Evolutionary conservation across 768 basidiomycete species (phyloP).

Genomic region (Lactarius vividus): DNA sequence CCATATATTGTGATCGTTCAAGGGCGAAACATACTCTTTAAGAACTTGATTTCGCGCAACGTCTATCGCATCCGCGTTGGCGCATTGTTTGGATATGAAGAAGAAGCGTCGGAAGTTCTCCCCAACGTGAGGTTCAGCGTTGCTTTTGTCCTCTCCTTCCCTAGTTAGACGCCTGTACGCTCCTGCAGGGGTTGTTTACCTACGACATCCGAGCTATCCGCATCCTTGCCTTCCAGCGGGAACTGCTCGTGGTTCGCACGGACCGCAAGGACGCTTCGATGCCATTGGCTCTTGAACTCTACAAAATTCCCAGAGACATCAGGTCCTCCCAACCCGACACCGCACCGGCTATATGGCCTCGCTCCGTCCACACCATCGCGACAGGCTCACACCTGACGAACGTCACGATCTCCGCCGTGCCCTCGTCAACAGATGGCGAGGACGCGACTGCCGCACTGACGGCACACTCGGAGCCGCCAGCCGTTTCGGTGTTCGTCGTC

Average conservation of each 20-base stretch:
- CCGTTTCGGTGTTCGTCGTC: conserved; percentile 23
- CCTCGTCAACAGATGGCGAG: conserved; percentile 18
- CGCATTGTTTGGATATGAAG: conserved; percentile 23
- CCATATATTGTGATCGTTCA: conserved; percentile 18
- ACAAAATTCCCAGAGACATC: conserved; percentile 21
- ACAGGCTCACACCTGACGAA: conserved; percentile 6
- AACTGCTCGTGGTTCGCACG: conserved; percentile 26
- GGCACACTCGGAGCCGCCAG: conserved; percentile 22
- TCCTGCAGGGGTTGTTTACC: conserved; percentile 20
- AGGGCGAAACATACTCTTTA: conserved; percentile 19
- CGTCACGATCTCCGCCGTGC: conserved; percentile 19
- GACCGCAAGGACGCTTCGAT: conserved; percentile 11
- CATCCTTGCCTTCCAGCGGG: conserved; percentile 22
- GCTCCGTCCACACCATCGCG: conserved; percentile 24
- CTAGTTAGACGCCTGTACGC: conserved; percentile 16
- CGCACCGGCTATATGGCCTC: conserved; percentile 8
- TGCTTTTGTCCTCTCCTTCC: conserved; percentile 3
- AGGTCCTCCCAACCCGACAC: background rate
- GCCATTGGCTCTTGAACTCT: conserved; percentile 23
- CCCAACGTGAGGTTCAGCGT: conserved; percentile 22
- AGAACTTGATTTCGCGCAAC: conserved; percentile 20
- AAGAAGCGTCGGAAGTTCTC: conserved; percentile 17
- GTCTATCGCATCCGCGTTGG: conserved; percentile 19
- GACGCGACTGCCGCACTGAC: conserved; percentile 16
- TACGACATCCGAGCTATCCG: conserved; percentile 27